phyloP scores from a whole-genome alignment of 106 monocot genomes.

The Acorus calamus region DNA sequence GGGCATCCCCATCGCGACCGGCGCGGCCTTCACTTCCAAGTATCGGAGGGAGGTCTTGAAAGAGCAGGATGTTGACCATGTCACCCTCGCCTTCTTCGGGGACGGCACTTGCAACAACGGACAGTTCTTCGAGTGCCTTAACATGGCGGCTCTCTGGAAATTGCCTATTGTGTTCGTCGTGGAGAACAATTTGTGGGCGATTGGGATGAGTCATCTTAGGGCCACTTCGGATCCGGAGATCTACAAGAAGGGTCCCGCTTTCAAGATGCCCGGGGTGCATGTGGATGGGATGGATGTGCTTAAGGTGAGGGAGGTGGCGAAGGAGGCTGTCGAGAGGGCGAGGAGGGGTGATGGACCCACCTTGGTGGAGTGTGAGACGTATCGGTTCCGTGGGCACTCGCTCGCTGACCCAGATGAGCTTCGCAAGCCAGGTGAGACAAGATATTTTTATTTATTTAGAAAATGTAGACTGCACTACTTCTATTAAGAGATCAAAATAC shows the following conservation, averaged over 20 bases:
- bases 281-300: slow-evolving; percentile 99
- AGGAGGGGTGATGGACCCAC: slow-evolving; percentile 91
- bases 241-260: slow-evolving; percentile 88
- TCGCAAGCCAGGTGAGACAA: slow-evolving; percentile 59
- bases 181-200: slow-evolving; percentile 96
- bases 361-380: slow-evolving; percentile 89
- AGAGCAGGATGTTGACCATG: slow-evolving; percentile 27
- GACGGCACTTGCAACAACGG: slow-evolving; percentile 97
- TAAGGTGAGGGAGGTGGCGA: slow-evolving; percentile 85
- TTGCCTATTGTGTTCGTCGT: slow-evolving; percentile 98
- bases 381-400: slow-evolving; percentile 84
- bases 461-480: background rate
- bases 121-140: slow-evolving; percentile 96
- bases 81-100: slow-evolving; percentile 82
- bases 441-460: background rate
- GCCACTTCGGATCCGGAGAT: slow-evolving; percentile 92
- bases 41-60: slow-evolving; percentile 80
- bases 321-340: slow-evolving; percentile 73
- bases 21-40: slow-evolving; percentile 78
- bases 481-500: no score
- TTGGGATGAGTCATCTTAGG: slow-evolving; percentile 85
- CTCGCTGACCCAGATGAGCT: slow-evolving; percentile 91
- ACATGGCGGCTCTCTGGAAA: slow-evolving; percentile 99
- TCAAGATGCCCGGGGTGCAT: slow-evolving; percentile 85
- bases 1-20: slow-evolving; percentile 92